These are phyloP conservation scores for Furcasterigmium sp. DNA, from an alignment of 2,329 filamentous ascomycete species.

Conservation along the genomic window DNA sequence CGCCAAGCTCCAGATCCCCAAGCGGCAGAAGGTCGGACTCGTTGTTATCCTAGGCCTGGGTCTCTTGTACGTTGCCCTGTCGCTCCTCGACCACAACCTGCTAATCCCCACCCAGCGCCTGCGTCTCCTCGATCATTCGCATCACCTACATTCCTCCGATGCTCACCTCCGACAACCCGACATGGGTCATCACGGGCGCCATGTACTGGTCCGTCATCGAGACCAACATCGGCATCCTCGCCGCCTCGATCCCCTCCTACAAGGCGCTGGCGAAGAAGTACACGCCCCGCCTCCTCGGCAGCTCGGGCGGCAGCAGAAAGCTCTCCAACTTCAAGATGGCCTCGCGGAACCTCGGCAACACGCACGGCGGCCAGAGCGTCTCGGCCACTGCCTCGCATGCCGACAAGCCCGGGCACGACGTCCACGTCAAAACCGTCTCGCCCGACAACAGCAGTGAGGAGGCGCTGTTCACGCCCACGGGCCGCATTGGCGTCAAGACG, in stretches of 20 bases:
- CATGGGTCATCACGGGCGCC: constrained; percentile 28
- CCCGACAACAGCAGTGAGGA: constrained; percentile 7
- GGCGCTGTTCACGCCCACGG: constrained; percentile 1
- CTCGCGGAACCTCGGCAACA: background rate
- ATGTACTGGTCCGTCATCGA: constrained; percentile 35
- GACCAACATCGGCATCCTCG: constrained; percentile 28
- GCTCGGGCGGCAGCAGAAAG: constrained; percentile 11
- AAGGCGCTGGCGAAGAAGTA: constrained; percentile 28
- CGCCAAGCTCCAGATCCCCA: constrained; percentile 34
- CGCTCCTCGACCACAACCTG: background rate
- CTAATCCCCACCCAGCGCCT: constrained; percentile 24
- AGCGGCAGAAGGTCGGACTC: constrained; percentile 36
- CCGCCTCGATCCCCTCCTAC: constrained; percentile 27
- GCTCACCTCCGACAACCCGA: constrained; percentile 27
- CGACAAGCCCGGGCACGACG: background rate
- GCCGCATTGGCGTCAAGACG: constrained; percentile 4
- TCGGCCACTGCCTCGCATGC: background rate
- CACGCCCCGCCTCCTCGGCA: constrained; percentile 28
- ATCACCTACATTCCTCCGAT: constrained; percentile 38
- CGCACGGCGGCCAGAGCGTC: background rate
- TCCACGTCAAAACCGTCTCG: background rate
- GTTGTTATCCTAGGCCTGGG: constrained; percentile 36
- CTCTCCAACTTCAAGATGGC: constrained; percentile 7
- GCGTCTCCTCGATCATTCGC: constrained; percentile 38
- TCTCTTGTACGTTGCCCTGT: constrained; percentile 25